These are phyloP conservation scores for Chrysanthemum lavandulifolium DNA, from an alignment of 129 eudicot genomes.

Conservation along the genomic window DNA sequence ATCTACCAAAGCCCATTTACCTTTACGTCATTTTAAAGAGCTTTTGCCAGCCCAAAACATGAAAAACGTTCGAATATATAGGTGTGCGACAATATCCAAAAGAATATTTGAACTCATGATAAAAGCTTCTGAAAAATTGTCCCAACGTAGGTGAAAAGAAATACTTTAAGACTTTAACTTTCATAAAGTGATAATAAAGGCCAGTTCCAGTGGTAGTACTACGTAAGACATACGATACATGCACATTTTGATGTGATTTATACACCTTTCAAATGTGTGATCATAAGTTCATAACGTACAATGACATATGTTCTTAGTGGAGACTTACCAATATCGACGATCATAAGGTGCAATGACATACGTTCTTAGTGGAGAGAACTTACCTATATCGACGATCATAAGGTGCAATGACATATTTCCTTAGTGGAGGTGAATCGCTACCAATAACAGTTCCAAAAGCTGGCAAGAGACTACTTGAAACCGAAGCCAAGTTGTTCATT, in stretches of 20 bases:
- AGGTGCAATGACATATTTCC: slow-evolving; percentile 60
- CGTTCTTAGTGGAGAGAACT: slow-evolving; percentile 26
- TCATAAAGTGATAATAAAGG: neutral
- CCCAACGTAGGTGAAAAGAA: too few relatives aligned
- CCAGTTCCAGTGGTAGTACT: too few relatives aligned
- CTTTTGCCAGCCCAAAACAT: neutral
- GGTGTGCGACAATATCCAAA: neutral
- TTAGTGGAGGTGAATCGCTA: slow-evolving; percentile 38
- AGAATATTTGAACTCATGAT: too few relatives aligned
- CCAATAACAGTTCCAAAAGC: slow-evolving; percentile 74
- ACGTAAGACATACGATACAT: neutral
- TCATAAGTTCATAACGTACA: slow-evolving; percentile 28
- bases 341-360: slow-evolving; percentile 71
- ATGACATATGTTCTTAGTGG: slow-evolving; percentile 44
- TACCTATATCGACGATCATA: slow-evolving; percentile 76
- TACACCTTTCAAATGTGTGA: neutral
- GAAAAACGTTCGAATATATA: neutral
- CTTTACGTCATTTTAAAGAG: neutral
- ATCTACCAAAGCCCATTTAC: neutral
- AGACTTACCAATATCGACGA: slow-evolving; percentile 57
- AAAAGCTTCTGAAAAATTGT: too few relatives aligned
- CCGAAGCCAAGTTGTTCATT: slow-evolving; percentile 52
- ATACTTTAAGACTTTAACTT: neutral
- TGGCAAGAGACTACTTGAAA: slow-evolving; percentile 76
- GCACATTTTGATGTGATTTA: neutral